Evolutionary conservation across 768 basidiomycete genomes (phyloP).

Genomic region (Pholiota conissans): DNA sequence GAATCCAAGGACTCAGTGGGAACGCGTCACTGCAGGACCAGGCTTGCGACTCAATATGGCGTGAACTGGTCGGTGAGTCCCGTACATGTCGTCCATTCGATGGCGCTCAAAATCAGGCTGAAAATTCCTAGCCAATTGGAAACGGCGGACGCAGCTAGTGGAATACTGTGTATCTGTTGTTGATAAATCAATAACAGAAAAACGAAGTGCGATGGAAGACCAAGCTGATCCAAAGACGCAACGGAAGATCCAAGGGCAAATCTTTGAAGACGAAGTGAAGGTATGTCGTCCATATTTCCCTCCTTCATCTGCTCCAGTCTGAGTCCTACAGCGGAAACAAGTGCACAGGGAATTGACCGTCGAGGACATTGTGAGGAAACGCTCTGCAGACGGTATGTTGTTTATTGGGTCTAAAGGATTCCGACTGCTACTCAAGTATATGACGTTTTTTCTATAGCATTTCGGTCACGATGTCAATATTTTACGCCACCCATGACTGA

Average conservation of each 20-base stretch:
- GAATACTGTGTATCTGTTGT: constrained; percentile 74
- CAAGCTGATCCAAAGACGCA: constrained; percentile 43
- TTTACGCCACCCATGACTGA: constrained; percentile 69
- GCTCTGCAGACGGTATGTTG: constrained; percentile 67
- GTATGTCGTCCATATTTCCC: constrained; percentile 32
- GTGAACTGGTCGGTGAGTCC: constrained; percentile 71
- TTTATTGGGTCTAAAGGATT: neutral
- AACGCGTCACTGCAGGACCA: constrained; percentile 65
- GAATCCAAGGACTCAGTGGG: constrained; percentile 39
- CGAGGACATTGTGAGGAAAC: constrained; percentile 68
- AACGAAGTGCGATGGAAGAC: constrained; percentile 44
- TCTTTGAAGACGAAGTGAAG: constrained; percentile 72
- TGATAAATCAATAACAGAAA: constrained; percentile 62
- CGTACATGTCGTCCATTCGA: constrained; percentile 12
- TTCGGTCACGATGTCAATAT: constrained; percentile 76
- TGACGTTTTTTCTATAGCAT: constrained; percentile 48
- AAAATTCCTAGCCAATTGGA: constrained; percentile 57
- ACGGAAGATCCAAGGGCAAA: constrained; percentile 52
- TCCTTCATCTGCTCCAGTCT: neutral
- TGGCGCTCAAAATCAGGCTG: constrained; percentile 16
- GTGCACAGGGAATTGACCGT: constrained; percentile 74
- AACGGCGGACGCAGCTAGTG: constrained; percentile 68
- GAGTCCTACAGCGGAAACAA: constrained; percentile 55
- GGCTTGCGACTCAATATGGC: constrained; percentile 77
- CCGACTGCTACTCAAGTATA: neutral